Percentiles rank a stretch among this genome's conserved stretches.
phyloP scores from a whole-genome alignment of 352 stramenopile genomes.

The Globisporangium cylindrosporum region DNA sequence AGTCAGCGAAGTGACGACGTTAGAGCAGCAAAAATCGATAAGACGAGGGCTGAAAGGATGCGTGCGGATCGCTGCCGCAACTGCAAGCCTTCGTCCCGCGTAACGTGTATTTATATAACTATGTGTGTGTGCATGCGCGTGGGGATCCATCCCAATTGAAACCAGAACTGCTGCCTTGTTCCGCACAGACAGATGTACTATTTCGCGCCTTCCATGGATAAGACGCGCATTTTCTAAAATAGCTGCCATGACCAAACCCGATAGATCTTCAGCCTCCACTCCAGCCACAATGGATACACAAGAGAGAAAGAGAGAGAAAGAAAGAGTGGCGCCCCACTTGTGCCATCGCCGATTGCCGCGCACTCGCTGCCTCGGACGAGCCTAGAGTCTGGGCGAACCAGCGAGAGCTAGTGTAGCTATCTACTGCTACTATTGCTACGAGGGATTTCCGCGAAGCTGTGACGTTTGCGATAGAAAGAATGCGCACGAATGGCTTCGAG shows the following conservation, averaged over 20 bases:
- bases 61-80: not conserved
- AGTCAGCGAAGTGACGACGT: not conserved
- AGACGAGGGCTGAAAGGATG: constrained; percentile 3
- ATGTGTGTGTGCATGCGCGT: not conserved
- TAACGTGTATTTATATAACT: constrained; percentile 9
- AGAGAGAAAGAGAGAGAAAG: not conserved
- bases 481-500: constrained; percentile 73
- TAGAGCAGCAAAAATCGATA: constrained; percentile 1
- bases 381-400: not conserved
- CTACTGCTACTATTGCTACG: not conserved
- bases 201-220: not conserved
- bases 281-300: not conserved
- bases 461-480: constrained; percentile 9
- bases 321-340: not conserved
- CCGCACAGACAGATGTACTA: not conserved
- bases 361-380: not conserved
- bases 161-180: constrained; percentile 5
- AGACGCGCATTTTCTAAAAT: constrained; percentile 6
- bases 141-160: constrained; percentile 5
- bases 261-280: not conserved
- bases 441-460: not conserved
- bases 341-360: not conserved
- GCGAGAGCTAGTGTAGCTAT: not conserved
- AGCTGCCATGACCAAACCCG: not conserved
- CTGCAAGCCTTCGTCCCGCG: not conserved